phyloP scores from a whole-genome alignment of 129 eudicot genomes.

The Deinandra increscens region DNA sequence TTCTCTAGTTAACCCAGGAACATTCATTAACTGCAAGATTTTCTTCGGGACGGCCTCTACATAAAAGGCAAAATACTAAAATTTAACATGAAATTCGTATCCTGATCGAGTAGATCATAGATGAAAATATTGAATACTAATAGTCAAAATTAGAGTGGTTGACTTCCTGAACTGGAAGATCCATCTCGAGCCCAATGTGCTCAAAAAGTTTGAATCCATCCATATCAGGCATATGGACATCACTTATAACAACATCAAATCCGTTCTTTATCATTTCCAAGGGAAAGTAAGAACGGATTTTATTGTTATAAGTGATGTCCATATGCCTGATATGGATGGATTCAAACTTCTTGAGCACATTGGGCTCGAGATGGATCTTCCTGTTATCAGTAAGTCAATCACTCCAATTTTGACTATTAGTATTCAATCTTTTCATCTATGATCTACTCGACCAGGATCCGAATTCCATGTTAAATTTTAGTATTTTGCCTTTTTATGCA shows the following conservation, averaged over 20 bases:
- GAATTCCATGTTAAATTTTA: slow-evolving; percentile 1
- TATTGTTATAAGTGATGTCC: slow-evolving; percentile 68
- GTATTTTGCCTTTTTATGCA: slow-evolving; percentile 31
- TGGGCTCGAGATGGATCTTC: slow-evolving; percentile 70
- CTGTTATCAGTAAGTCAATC: slow-evolving; percentile 64
- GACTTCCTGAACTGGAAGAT: slow-evolving; percentile 70
- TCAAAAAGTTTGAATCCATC: slow-evolving; percentile 73
- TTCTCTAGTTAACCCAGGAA: slow-evolving; percentile 90
- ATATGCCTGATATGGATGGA: slow-evolving; percentile 79
- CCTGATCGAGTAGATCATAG: no score
- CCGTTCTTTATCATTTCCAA: no score
- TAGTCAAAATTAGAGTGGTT: slow-evolving; percentile 24
- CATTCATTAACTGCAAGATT: slow-evolving; percentile 94
- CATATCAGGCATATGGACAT: slow-evolving; percentile 78
- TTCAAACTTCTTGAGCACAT: slow-evolving; percentile 71
- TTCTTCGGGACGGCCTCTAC: slow-evolving; percentile 99
- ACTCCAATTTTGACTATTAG: slow-evolving; percentile 14
- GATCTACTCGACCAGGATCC: no score
- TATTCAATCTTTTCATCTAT: not conserved
- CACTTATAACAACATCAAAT: slow-evolving; percentile 66
- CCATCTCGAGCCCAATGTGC: slow-evolving; percentile 71
- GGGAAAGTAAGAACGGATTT: slow-evolving; percentile 48
- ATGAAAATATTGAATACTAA: not conserved
- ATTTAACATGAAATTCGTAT: not conserved
- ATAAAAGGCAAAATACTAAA: slow-evolving; percentile 15